Base-by-base conservation (phyloP, 2,329 filamentous ascomycete genomes). In the Fusarium nodosum region DNA sequence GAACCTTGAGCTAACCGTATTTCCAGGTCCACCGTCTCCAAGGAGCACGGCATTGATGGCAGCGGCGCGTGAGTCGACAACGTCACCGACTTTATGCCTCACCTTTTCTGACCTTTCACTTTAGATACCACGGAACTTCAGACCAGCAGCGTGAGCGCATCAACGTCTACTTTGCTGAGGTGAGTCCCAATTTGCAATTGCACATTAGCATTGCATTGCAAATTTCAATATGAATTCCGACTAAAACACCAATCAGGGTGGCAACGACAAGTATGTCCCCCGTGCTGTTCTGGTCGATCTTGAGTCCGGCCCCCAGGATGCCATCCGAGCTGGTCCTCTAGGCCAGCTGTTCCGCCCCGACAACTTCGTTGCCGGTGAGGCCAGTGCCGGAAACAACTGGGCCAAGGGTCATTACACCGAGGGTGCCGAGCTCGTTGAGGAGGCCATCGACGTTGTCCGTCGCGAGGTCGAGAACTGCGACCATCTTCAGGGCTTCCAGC, bases 371-470 rank as follows among this genome's bases (percentile, higher is more conserved):
- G 98, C 97, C 83, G 96, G 96, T 77, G 95, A 98, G 87, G 98
- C 95, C 77, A 95, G 95, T 88, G 96, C 96, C 82, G 96, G 96
- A 85, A 99, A 99, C 93, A 98, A 98, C 91, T 99, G 96, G 96
- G 96, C 96, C 84, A 98, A 98, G 91, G 96, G 96, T 85, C 96
- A 99, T 84, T 99, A 98, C 90, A 98, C 96, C 73, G 96, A 99
- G 87, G 96, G 96, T 89, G 96, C 96, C 76, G 96, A 99, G 87
- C 90, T 98, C 70, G 96, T 98, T 75, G 96, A 99, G 87, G 89
- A 97, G 80, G 96, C 98, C 75, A 90, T 99, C 76, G 96, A 98
- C 82, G 96, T 99, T 73, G 95, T 99, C 80, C 96, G 96, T 81
- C 95, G 96, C 78, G 96, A 99, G 88, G 94, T 95, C 75, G 96